phyloP scores from a whole-genome alignment of 1,284 basidiomycete genomes.

The Cryptococcus amylolentus region DNA sequence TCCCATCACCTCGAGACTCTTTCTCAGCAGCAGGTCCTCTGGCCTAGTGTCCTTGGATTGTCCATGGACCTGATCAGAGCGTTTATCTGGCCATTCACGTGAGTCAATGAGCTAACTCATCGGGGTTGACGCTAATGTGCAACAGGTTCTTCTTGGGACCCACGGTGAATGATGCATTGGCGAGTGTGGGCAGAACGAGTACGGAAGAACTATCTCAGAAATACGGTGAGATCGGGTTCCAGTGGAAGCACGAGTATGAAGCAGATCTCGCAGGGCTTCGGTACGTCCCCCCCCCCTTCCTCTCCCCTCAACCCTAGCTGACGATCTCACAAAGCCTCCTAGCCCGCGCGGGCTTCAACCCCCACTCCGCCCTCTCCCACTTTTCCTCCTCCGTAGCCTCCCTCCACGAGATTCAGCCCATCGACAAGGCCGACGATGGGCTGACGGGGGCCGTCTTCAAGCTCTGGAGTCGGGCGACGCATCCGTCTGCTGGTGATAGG shows the following conservation, averaged over 20 bases:
- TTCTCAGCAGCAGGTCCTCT: constrained; percentile 72
- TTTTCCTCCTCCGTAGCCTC: constrained; percentile 35
- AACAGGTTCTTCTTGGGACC: constrained; percentile 72
- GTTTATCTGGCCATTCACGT: constrained; percentile 74
- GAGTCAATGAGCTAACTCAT: constrained; percentile 14
- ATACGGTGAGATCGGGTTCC: constrained; percentile 57
- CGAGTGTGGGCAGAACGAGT: constrained; percentile 69
- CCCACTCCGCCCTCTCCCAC: constrained; percentile 51
- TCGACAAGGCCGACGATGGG: constrained; percentile 18
- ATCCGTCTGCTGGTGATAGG: constrained; percentile 63
- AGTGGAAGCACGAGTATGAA: constrained; percentile 73
- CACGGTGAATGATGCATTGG: constrained; percentile 84
- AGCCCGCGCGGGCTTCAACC: constrained; percentile 80
- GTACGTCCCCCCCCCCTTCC: constrained; percentile 47
- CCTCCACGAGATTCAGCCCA: constrained; percentile 36
- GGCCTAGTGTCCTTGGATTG: constrained; percentile 74
- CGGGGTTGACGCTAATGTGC: background rate
- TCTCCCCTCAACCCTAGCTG: background rate
- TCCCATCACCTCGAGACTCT: constrained; percentile 85
- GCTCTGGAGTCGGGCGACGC: constrained; percentile 48
- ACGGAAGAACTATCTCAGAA: constrained; percentile 67
- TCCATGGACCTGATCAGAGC: constrained; percentile 69
- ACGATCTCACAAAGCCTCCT: constrained; percentile 47
- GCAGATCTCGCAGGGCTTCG: constrained; percentile 81
- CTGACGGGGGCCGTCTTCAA: constrained; percentile 36